These are phyloP conservation scores for Stylonectria norvegica DNA, from an alignment of 2,329 filamentous ascomycete species.

Conservation along the genomic window DNA sequence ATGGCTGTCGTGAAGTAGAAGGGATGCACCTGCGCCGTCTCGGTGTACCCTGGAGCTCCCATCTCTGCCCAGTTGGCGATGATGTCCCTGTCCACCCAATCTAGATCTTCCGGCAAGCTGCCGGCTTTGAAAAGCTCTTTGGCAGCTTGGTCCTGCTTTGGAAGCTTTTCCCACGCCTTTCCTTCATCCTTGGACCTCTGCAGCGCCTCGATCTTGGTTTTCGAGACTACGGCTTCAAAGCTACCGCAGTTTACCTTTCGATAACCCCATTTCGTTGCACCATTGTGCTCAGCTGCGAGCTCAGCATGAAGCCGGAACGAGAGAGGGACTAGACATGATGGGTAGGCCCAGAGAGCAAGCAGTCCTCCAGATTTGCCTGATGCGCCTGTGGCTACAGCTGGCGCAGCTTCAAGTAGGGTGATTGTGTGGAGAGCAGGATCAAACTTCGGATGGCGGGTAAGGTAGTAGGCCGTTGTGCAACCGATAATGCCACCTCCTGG, in stretches of 20 bases:
- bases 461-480: conserved; percentile 83
- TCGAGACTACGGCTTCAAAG: conserved; percentile 40
- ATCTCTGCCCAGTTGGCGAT: conserved; percentile 75
- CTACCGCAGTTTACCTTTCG: conserved; percentile 71
- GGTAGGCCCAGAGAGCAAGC: conserved; percentile 89
- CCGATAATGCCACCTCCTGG: conserved; percentile 90
- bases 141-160: conserved; percentile 54
- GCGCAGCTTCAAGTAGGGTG: conserved; percentile 80
- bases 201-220: conserved; percentile 32
- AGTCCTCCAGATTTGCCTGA: conserved; percentile 94
- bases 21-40: conserved; percentile 92
- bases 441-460: conserved; percentile 82
- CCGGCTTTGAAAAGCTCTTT: conserved; percentile 49
- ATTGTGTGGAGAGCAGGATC: conserved; percentile 71
- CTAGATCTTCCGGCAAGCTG: conserved; percentile 70
- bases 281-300: conserved; percentile 78
- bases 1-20: conserved; percentile 86
- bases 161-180: conserved; percentile 59
- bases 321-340: conserved; percentile 75
- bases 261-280: conserved; percentile 81
- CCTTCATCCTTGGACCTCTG: conserved; percentile 23
- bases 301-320: conserved; percentile 81
- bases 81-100: conserved; percentile 74
- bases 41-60: conserved; percentile 63
- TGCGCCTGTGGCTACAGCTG: conserved; percentile 80